Evolutionary conservation across 192 early-diverging fungal genomes (phyloP).

Genomic region (Pilaira anomala): DNA sequence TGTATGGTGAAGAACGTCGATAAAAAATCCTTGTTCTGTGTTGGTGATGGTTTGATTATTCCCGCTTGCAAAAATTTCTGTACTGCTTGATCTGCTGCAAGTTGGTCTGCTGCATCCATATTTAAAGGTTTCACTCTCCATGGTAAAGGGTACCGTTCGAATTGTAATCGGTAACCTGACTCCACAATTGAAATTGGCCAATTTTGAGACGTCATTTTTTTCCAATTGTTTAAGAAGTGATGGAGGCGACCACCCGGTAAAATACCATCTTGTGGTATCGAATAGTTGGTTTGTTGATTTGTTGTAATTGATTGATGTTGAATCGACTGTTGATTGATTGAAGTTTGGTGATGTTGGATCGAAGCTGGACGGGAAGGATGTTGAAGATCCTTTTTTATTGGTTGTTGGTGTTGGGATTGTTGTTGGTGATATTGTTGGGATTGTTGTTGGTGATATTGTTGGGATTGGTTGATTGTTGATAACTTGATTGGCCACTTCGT

Average conservation of each 20-base stretch:
- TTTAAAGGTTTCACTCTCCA: not conserved
- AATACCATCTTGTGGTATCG: conserved; percentile 2
- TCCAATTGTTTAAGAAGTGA: not conserved
- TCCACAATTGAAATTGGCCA: not conserved
- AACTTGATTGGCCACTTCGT: too few relatives aligned
- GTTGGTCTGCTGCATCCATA: not conserved
- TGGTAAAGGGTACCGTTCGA: not conserved
- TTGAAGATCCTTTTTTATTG: too few relatives aligned
- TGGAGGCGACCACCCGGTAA: not conserved
- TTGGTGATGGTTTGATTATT: conserved; percentile 6
- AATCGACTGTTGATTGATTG: too few relatives aligned
- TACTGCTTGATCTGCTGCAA: conserved; percentile 4
- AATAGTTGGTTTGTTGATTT: not conserved
- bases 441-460: too few relatives aligned
- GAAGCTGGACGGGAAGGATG: too few relatives aligned
- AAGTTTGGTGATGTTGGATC: too few relatives aligned
- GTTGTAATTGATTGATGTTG: not conserved
- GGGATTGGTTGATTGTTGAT: too few relatives aligned
- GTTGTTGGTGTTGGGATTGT: too few relatives aligned
- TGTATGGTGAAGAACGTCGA: conserved; percentile 16
- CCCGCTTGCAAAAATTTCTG: not conserved
- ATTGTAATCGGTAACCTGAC: conserved; percentile 1
- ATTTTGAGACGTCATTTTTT: not conserved
- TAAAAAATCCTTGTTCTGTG: not conserved
- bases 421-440: too few relatives aligned